Evolutionary conservation across 73 alveolate species (phyloP).

Genomic region (Paramecium bursaria): DNA sequence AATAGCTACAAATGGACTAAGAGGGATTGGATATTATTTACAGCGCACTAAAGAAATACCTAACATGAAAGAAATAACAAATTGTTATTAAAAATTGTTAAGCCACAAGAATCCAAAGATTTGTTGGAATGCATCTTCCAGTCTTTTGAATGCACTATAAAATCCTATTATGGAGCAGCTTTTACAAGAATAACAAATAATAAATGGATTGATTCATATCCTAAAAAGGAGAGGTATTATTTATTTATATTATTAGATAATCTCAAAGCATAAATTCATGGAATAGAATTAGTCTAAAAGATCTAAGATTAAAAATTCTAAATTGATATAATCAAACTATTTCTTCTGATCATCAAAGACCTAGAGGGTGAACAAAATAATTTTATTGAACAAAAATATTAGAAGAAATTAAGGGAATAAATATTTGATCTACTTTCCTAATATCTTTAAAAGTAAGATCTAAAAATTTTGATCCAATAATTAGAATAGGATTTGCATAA

Average conservation of each 20-base stretch:
- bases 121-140: conserved; percentile 56
- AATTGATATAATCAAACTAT: neutral
- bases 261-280: conserved; percentile 50
- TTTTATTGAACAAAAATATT: conserved; percentile 41
- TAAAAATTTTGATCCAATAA: neutral
- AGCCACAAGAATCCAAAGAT: conserved; percentile 16
- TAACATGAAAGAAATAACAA: neutral
- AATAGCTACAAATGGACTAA: conserved; percentile 48
- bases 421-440: neutral
- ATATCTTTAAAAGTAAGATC: neutral
- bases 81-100: conserved; percentile 7
- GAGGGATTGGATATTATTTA: conserved; percentile 54
- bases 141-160: conserved; percentile 28
- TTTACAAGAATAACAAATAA: neutral
- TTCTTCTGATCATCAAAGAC: neutral
- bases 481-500: conserved; percentile 5
- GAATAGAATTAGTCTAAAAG: conserved; percentile 35
- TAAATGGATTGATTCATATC: neutral
- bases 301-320: too few relatives aligned
- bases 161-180: neutral
- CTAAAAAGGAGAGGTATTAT: conserved; percentile 1
- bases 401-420: conserved; percentile 15
- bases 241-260: neutral
- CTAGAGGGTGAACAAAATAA: conserved; percentile 24
- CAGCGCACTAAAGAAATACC: neutral